Conservation (phyloP, 2,329 filamentous ascomycete genomes). For the Botrytis cinerea region DNA sequence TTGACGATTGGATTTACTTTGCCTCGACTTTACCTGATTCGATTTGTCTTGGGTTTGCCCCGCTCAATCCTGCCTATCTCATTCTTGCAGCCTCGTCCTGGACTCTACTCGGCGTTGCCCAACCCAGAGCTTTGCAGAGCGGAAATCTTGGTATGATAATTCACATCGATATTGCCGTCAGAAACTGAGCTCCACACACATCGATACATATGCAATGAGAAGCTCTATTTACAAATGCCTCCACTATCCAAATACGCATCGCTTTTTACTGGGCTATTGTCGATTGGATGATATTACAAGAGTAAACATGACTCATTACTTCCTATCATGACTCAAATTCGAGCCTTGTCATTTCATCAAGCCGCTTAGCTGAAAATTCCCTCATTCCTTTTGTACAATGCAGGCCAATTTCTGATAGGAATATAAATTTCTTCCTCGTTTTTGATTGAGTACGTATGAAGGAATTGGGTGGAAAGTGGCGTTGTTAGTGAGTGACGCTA, state of each 20-base stretch:
- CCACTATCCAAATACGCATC: neutral
- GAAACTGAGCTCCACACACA: neutral
- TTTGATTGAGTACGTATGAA: neutral
- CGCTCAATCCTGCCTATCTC: neutral
- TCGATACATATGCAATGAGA: neutral
- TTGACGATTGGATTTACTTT: neutral
- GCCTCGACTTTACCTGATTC: neutral
- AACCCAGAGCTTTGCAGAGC: neutral
- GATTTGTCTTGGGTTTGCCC: neutral
- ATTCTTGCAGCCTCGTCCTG: neutral
- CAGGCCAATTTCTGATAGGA: neutral
- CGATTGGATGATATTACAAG: neutral
- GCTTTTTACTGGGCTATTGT: neutral
- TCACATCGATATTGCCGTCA: neutral
- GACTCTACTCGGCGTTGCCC: neutral
- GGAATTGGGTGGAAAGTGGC: neutral
- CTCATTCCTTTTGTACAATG: neutral
- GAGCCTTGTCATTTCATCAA: neutral
- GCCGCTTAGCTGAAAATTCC: neutral
- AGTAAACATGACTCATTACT: neutral
- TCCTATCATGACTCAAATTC: neutral
- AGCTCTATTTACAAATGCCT: neutral
- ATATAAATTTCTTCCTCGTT: neutral
- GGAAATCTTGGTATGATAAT: neutral
- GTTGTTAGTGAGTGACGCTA: neutral